Base-by-base conservation (phyloP, 192 early-diverging fungal species). In the Podila verticillata region DNA sequence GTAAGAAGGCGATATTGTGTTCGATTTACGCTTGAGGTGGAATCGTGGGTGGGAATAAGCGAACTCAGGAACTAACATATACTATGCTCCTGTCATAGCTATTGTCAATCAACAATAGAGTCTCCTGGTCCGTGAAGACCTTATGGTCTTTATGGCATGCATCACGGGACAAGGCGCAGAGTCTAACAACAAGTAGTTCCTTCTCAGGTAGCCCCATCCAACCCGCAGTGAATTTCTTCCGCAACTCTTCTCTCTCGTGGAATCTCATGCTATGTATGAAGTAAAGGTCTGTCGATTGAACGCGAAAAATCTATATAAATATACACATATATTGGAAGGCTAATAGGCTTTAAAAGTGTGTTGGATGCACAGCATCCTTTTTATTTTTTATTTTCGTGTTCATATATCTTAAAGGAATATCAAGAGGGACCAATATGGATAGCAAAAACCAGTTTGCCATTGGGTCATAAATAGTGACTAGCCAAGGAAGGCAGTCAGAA, bases 151-250 rank as follows among this genome's bases (percentile, higher is more conserved):
- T 83, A 87, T 96, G 31, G 95, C 95, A 49, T 94, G 96, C 1
- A 97, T 95, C 1, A 96, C 96, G 29, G 98, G 98, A 5, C 95
- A 98, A 82, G 98, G 98, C 51, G 92, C 88, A 13, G 92, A 93
- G 73, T 96, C 97, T 2, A 90, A 92, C 61, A 97, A 94, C 70
- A 98, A 97, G 98, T 88, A 88, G 63, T 95, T 94, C 73, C 82
- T 99, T 34, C 86, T 98, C 54, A 89, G 94, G 58, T 97, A 97
- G 75, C 86, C 91, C 9, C 73, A 93, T 28, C 90, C 95, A n/a
- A n/a, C n/a, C n/a, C n/a, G n/a, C n/a, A n/a, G n/a, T n/a, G n/a
- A n/a, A n/a, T n/a, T n/a, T n/a, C n/a, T n/a, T n/a, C n/a, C n/a
- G n/a, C n/a, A n/a, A n/a, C n/a, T n/a, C n/a, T n/a, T n/a, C n/a